These are phyloP conservation scores for Grosmannia serpens DNA, from an alignment of 2,329 filamentous ascomycete species.

Conservation along the genomic window DNA sequence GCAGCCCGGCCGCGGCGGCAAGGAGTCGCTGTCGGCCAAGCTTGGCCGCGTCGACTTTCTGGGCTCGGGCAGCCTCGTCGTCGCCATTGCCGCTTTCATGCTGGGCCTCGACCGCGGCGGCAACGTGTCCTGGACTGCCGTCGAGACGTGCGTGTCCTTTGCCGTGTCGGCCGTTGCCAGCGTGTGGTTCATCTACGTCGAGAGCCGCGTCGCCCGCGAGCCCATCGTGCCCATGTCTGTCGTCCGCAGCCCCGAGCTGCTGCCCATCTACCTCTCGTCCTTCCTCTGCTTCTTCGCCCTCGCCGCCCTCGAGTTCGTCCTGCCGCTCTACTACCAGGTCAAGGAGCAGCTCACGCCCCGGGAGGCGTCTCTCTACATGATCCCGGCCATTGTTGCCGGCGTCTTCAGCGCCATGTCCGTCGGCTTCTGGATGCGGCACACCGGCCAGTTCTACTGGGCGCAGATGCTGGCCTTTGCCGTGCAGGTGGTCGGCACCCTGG, in stretches of 20 bases:
- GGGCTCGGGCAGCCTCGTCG: neutral
- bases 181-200: neutral
- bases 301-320: neutral
- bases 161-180: neutral
- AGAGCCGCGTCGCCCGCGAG: neutral
- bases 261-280: neutral
- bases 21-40: neutral
- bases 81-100: neutral
- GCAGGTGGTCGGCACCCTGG: neutral
- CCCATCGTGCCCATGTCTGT: neutral
- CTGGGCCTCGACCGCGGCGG: neutral
- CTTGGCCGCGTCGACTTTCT: neutral
- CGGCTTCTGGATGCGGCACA: neutral
- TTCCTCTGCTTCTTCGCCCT: neutral
- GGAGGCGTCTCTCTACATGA: neutral
- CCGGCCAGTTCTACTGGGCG: neutral
- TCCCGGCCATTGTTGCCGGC: neutral
- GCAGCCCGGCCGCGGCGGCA: neutral
- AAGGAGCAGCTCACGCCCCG: neutral
- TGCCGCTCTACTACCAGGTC: slow-evolving; percentile 1
- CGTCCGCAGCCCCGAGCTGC: neutral
- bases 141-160: neutral
- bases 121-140: neutral
- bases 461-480: neutral
- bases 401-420: neutral